Conservation (phyloP, 345 rosid species). For the Hibiscus tridactylites region DNA sequence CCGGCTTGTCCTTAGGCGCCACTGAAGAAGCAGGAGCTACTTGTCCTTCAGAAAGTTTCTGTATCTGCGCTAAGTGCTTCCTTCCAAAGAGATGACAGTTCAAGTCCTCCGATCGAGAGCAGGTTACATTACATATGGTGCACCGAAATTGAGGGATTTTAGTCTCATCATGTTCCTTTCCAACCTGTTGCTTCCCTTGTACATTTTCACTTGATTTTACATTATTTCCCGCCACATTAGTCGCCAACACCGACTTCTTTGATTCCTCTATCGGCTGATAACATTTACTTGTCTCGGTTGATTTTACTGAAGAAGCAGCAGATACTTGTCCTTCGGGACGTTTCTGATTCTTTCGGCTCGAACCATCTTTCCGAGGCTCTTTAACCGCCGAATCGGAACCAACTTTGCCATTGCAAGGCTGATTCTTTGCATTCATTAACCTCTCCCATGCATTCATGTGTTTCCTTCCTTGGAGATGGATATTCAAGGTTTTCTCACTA, state of each 20-base stretch:
- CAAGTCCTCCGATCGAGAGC: not conserved
- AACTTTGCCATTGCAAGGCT: constrained; percentile 2
- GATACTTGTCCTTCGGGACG: not conserved
- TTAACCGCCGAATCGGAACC: not conserved
- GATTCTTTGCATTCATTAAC: constrained; percentile 16
- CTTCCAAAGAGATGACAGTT: not conserved
- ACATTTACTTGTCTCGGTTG: not conserved
- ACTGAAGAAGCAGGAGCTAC: not conserved
- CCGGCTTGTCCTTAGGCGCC: not conserved
- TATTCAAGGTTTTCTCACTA: constrained; percentile 8
- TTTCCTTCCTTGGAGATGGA: constrained; percentile 20
- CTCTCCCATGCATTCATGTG: constrained; percentile 13
- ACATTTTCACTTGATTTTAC: not conserved
- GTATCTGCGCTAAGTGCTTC: not conserved
- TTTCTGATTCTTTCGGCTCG: not conserved
- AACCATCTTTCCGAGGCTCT: constrained; percentile 2
- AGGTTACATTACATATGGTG: not conserved
- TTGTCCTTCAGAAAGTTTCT: not conserved
- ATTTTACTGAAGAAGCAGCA: not conserved
- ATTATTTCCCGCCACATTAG: not conserved
- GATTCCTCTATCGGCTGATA: not conserved
- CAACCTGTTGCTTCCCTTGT: not conserved
- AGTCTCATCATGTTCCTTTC: not conserved
- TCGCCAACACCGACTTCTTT: not conserved
- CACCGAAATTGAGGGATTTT: not conserved